Evolutionary conservation across 1,139 yeast species (phyloP).

Genomic region (Martiniozyma asiatica): DNA sequence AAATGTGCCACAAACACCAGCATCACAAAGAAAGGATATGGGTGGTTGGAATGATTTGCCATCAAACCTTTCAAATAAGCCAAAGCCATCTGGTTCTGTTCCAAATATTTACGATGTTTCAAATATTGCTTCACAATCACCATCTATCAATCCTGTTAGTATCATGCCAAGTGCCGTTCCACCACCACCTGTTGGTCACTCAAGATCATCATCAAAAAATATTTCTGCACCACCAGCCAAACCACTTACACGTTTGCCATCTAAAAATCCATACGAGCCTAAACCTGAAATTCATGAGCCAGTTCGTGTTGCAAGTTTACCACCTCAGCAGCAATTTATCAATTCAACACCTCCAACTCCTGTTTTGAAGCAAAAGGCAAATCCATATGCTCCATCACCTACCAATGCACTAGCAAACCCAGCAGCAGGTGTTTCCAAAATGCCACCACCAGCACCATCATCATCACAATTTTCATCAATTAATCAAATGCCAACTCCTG

Average conservation of each 20-base stretch:
- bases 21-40: constrained; percentile 41
- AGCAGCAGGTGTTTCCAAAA: neutral
- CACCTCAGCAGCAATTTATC: constrained; percentile 1
- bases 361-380: constrained; percentile 11
- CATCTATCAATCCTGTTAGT: constrained; percentile 20
- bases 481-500: neutral
- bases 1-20: constrained; percentile 22
- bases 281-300: constrained; percentile 17
- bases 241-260: constrained; percentile 4
- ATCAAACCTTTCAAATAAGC: constrained; percentile 35
- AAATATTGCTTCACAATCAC: constrained; percentile 17
- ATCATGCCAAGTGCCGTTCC: constrained; percentile 8
- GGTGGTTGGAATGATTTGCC: constrained; percentile 97
- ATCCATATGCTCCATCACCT: constrained; percentile 14
- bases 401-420: no score
- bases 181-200: constrained; percentile 6
- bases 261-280: constrained; percentile 22
- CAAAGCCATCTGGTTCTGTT: constrained; percentile 15
- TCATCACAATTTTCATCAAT: constrained; percentile 14
- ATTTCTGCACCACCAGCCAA: constrained; percentile 4
- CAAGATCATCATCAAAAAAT: constrained; percentile 6
- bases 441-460: constrained; percentile 11
- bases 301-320: constrained; percentile 7
- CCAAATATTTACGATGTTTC: constrained; percentile 13
- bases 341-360: constrained; percentile 13